Conservation (phyloP, 176 grass and related monocot species). For the Carex pumila region DNA sequence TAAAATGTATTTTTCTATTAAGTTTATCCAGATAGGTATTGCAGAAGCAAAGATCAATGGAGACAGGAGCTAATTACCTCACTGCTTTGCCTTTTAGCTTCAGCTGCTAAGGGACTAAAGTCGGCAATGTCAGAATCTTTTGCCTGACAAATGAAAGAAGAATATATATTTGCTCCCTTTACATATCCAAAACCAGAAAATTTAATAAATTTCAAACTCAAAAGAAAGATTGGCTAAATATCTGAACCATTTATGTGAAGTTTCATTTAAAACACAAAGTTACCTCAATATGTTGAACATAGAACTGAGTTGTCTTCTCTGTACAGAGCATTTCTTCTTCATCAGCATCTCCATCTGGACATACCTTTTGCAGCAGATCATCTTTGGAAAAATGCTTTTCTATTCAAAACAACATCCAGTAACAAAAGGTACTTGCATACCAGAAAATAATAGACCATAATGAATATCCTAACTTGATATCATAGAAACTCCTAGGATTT, state of each 20-base stretch:
- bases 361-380: neutral
- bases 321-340: neutral
- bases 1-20: neutral
- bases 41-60: neutral
- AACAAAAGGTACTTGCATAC: neutral
- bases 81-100: neutral
- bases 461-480: neutral
- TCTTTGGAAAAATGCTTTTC: neutral
- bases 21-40: neutral
- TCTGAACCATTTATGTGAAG: neutral
- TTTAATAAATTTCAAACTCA: neutral
- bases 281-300: neutral
- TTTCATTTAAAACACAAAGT: neutral
- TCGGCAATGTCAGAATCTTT: neutral
- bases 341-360: neutral
- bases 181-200: neutral
- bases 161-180: neutral
- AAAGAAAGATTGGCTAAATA: neutral
- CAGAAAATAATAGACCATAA: neutral
- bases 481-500: neutral
- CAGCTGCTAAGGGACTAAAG: neutral
- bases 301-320: neutral
- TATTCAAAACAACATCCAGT: neutral
- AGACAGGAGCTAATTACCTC: neutral
- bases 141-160: neutral